Evolutionary conservation across 164 flowering plant species (phyloP).

Genomic region (Protea cynaroides): DNA sequence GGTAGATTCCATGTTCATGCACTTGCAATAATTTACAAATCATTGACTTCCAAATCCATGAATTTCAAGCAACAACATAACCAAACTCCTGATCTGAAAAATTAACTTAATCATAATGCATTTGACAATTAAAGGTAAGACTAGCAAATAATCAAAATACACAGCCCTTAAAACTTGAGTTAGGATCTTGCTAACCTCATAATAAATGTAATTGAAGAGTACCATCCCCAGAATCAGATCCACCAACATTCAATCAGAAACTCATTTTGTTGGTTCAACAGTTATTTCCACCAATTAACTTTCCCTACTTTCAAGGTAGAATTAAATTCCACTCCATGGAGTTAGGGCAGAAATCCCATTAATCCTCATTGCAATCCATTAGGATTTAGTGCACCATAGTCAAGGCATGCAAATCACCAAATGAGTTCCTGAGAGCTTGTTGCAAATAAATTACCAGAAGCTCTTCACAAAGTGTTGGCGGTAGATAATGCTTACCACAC

Average conservation of each 20-base stretch:
- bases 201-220: too few species aligned
- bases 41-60: too few species aligned
- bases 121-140: too few species aligned
- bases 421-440: neutral
- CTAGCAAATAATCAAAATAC: too few species aligned
- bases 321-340: neutral
- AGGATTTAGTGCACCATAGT: neutral
- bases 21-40: too few species aligned
- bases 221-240: neutral
- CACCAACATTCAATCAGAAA: neutral
- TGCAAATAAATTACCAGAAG: neutral
- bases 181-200: too few species aligned
- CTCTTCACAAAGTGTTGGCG: neutral
- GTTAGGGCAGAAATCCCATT: neutral
- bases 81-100: too few species aligned
- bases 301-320: neutral
- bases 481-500: neutral
- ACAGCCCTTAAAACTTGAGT: too few species aligned
- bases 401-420: neutral
- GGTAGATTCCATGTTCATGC: too few species aligned
- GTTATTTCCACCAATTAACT: neutral
- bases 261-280: neutral
- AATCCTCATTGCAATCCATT: neutral
- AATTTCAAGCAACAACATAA: too few species aligned
- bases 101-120: too few species aligned